These are phyloP conservation scores for Effrenium voratum DNA, from an alignment of 73 alveolate species.

Conservation along the genomic window DNA sequence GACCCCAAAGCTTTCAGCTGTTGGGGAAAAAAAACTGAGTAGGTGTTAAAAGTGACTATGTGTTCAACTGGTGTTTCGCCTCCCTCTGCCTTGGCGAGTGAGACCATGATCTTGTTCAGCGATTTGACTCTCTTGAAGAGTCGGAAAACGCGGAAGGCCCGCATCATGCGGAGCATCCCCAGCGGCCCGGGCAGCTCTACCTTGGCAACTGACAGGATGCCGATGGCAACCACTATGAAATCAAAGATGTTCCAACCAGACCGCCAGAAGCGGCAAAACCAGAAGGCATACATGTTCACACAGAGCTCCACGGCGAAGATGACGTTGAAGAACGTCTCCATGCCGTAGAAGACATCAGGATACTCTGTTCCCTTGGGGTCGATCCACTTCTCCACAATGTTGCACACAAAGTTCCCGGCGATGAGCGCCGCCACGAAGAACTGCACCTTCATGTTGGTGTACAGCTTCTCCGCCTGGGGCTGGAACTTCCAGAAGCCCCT, in stretches of 20 bases:
- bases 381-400: constrained; percentile 79
- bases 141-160: constrained; percentile 90
- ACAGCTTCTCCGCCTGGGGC: constrained; percentile 64
- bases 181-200: constrained; percentile 86
- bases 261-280: constrained; percentile 89
- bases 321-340: constrained; percentile 82
- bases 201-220: constrained; percentile 42
- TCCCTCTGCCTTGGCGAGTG: constrained; percentile 38
- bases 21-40: too few species aligned
- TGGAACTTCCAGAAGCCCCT: constrained; percentile 58
- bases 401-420: constrained; percentile 84
- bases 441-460: constrained; percentile 94
- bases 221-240: constrained; percentile 81
- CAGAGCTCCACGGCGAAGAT: constrained; percentile 63
- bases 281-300: constrained; percentile 85
- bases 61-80: too few species aligned
- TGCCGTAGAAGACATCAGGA: constrained; percentile 65
- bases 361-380: constrained; percentile 68
- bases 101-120: constrained; percentile 87
- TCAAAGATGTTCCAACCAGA: constrained; percentile 89
- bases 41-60: too few species aligned
- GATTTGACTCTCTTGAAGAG: constrained; percentile 90
- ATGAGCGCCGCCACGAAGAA: constrained; percentile 77
- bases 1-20: too few species aligned
- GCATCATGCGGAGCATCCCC: constrained; percentile 93